These are phyloP conservation scores for Martiniozyma asiatica DNA, from an alignment of 1,139 yeast genomes.

Conservation along the genomic window DNA sequence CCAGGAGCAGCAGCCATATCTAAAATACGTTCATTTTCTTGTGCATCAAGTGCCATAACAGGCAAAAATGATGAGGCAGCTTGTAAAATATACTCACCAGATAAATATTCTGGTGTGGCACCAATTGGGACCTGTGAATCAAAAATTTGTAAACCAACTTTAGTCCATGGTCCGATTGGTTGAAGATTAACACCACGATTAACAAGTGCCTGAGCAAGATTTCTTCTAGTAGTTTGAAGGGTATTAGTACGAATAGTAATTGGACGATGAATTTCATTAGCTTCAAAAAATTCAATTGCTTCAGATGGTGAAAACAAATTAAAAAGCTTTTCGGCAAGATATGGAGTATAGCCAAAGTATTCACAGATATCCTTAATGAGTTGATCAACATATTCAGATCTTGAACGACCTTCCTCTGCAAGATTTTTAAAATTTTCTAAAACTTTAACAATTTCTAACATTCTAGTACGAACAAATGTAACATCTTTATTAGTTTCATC, in stretches of 20 bases:
- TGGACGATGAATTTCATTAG: conserved; percentile 95
- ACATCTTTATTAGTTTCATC: conserved; percentile 49
- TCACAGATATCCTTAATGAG: conserved; percentile 76
- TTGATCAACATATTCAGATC: conserved; percentile 71
- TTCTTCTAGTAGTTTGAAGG: conserved; percentile 86
- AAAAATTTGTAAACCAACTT: conserved; percentile 91
- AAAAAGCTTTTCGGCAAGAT: conserved; percentile 86
- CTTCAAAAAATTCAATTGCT: conserved; percentile 97
- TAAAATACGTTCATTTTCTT: conserved; percentile 84
- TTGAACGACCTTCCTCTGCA: conserved; percentile 77
- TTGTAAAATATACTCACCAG: conserved; percentile 95
- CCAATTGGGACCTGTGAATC: conserved; percentile 99
- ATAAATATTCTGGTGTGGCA: conserved; percentile 97
- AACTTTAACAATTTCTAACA: conserved; percentile 93
- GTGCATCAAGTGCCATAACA: conserved; percentile 94
- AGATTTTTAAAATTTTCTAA: conserved; percentile 78
- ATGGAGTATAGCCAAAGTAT: conserved; percentile 94
- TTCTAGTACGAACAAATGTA: conserved; percentile 78
- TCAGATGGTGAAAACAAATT: conserved; percentile 87
- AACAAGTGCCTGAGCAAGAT: conserved; percentile 86
- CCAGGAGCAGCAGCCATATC: conserved; percentile 99
- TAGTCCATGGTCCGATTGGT: conserved; percentile 97
- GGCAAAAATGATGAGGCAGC: conserved; percentile 98
- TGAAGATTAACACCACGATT: conserved; percentile 96
- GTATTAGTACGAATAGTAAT: conserved; percentile 95